These are phyloP conservation scores for Monosporascus sp. DNA, from an alignment of 2,329 filamentous ascomycete species.

Conservation along the genomic window DNA sequence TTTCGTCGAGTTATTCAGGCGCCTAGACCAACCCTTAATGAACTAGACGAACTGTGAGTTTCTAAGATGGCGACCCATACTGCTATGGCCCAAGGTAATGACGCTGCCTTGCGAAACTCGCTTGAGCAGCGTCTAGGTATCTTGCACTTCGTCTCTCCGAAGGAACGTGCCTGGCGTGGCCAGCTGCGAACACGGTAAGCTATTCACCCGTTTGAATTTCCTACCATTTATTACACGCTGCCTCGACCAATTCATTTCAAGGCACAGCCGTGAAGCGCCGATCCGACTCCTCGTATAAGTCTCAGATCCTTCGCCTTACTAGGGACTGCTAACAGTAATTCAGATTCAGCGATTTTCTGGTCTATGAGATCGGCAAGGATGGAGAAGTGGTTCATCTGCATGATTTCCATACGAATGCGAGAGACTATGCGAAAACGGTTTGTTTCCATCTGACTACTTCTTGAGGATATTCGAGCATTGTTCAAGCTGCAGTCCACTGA, in stretches of 20 bases:
- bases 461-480: neutral
- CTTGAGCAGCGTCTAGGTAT: constrained; percentile 35
- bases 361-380: constrained; percentile 78
- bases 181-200: constrained; percentile 39
- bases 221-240: too few relatives aligned
- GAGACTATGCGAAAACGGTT: constrained; percentile 19
- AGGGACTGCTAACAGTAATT: constrained; percentile 14
- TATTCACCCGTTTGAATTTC: neutral
- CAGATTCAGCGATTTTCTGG: constrained; percentile 86
- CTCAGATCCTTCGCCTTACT: neutral
- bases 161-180: constrained; percentile 37
- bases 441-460: constrained; percentile 1
- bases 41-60: neutral
- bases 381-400: constrained; percentile 71
- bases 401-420: constrained; percentile 34
- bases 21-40: neutral
- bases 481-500: neutral
- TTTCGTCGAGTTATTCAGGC: neutral
- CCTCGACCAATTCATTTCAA: too few relatives aligned
- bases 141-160: constrained; percentile 32
- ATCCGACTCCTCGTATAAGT: neutral
- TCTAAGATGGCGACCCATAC: constrained; percentile 28
- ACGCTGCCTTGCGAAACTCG: constrained; percentile 23
- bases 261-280: too few relatives aligned
- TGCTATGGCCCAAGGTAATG: constrained; percentile 28